These are phyloP conservation scores for Tetracladium maxilliforme DNA, from an alignment of 2,329 filamentous ascomycete genomes.

Conservation along the genomic window DNA sequence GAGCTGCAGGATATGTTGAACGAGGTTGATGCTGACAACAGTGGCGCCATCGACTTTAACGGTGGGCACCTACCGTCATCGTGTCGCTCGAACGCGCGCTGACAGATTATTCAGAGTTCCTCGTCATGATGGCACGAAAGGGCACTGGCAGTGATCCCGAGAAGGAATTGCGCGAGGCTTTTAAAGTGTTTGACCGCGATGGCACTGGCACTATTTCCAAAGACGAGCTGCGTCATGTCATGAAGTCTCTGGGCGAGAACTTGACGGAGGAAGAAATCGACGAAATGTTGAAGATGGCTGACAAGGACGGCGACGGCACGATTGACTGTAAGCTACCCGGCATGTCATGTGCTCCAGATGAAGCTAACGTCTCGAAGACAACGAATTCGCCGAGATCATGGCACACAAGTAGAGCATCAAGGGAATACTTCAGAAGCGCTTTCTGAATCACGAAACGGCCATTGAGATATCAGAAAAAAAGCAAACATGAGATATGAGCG, in stretches of 20 bases:
- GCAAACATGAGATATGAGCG: no score
- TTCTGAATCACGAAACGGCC: no score
- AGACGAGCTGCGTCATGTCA: constrained; percentile 45
- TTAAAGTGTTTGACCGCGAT: constrained; percentile 52
- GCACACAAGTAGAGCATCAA: no score
- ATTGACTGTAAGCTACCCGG: constrained; percentile 43
- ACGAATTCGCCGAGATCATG: constrained; percentile 7
- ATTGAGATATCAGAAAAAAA: no score
- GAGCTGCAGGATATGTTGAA: constrained; percentile 54
- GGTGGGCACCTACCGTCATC: constrained; percentile 18
- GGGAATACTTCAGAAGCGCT: no score
- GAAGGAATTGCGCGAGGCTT: constrained; percentile 49
- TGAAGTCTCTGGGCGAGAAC: constrained; percentile 50
- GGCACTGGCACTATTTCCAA: constrained; percentile 50
- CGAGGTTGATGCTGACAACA: constrained; percentile 50
- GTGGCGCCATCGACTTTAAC: constrained; percentile 50
- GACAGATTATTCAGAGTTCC: constrained; percentile 33
- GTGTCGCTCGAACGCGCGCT: constrained; percentile 1
- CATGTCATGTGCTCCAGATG: no score
- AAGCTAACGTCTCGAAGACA: constrained; percentile 2
- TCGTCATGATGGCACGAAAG: constrained; percentile 50
- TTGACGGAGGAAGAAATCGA: constrained; percentile 49
- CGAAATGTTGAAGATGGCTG: constrained; percentile 50
- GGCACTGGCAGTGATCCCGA: constrained; percentile 47
- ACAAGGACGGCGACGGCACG: constrained; percentile 47